Evolutionary conservation across 306 rosid genomes (phyloP).

Genomic region (Albizia julibrissin): DNA sequence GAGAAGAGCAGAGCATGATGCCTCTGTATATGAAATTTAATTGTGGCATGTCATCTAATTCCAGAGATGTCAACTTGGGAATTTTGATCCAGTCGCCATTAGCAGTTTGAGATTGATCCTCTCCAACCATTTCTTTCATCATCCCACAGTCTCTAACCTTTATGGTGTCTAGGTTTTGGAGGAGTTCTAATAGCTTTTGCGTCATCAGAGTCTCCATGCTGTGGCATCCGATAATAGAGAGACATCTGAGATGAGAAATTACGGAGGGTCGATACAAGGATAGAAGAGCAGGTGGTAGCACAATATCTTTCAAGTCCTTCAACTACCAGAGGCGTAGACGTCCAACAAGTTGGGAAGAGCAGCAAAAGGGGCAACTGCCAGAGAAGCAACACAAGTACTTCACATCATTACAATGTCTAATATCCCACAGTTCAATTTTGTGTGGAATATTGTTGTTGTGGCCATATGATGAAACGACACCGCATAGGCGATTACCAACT

Average conservation of each 20-base stretch:
- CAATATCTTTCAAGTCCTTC: not conserved
- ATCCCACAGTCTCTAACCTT: fast-evolving
- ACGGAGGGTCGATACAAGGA: not conserved
- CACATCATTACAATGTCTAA: fast-evolving
- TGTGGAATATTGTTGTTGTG: not conserved
- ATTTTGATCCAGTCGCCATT: not conserved
- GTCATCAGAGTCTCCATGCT: not conserved
- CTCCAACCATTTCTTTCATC: not conserved
- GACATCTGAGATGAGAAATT: not conserved
- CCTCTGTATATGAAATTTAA: not conserved
- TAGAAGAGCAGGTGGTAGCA: not conserved
- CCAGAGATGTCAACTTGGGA: not conserved
- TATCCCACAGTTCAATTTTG: not conserved
- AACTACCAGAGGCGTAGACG: fast-evolving
- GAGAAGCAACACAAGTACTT: not conserved
- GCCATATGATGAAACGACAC: not conserved
- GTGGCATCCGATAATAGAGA: fast-evolving
- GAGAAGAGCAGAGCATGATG: not conserved
- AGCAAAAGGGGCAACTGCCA: not conserved
- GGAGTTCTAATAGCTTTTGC: not conserved
- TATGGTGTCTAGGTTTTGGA: not conserved
- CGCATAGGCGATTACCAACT: not conserved
- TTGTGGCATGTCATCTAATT: fast-evolving
- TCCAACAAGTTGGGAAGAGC: not conserved
- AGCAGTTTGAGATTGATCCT: not conserved